These are phyloP conservation scores for Penicillium simplicissimum DNA, from an alignment of 495 filamentous ascomycete genomes.

Conservation along the genomic window DNA sequence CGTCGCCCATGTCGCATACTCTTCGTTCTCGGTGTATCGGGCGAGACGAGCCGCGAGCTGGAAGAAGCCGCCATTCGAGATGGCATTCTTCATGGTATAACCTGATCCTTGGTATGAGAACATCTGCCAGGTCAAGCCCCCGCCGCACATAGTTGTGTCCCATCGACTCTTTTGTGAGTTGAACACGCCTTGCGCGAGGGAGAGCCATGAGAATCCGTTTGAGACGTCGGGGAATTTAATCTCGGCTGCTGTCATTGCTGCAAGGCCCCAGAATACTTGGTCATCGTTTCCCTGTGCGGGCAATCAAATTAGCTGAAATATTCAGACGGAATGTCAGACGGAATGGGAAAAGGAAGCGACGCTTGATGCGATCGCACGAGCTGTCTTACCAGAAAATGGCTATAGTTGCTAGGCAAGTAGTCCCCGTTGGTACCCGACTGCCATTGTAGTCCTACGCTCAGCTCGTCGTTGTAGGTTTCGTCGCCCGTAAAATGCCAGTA, in stretches of 20 bases:
- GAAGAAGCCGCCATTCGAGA: conserved; percentile 75
- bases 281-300: conserved; percentile 59
- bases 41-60: conserved; percentile 69
- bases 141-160: conserved; percentile 62
- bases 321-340: background rate
- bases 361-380: background rate
- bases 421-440: conserved; percentile 61
- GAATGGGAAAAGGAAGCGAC: background rate
- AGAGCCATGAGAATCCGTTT: conserved; percentile 55
- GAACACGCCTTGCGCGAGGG: conserved; percentile 54
- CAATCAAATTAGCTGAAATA: too few relatives aligned
- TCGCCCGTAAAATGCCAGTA: conserved; percentile 75
- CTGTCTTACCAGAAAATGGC: conserved; percentile 32
- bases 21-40: conserved; percentile 66
- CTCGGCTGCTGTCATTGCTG: conserved; percentile 69
- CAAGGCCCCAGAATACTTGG: conserved; percentile 75
- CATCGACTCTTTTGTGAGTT: conserved; percentile 62
- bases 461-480: conserved; percentile 61
- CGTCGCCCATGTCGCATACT: conserved; percentile 69
- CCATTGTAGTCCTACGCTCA: conserved; percentile 56
- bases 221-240: conserved; percentile 63
- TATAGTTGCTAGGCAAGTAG: conserved; percentile 56
- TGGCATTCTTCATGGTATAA: conserved; percentile 74
- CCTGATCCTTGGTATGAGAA: conserved; percentile 67
- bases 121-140: conserved; percentile 83